Conservation (phyloP, 345 rosid genomes). For the Corymbia maculata region DNA sequence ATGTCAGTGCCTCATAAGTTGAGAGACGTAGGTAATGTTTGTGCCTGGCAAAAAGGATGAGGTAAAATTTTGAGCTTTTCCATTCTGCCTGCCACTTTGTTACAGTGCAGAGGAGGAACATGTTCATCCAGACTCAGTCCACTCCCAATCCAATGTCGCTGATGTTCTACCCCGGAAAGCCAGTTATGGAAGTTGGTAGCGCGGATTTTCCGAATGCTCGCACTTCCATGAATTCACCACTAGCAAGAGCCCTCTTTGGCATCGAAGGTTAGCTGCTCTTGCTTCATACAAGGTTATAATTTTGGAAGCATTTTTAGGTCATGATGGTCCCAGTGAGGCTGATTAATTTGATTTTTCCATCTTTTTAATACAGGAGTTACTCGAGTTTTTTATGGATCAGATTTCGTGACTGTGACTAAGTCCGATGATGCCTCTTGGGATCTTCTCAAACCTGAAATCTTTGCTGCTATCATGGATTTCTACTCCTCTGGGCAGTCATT, state of each 20-base stretch:
- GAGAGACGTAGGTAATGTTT: background rate
- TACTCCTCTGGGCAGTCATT: constrained; percentile 85
- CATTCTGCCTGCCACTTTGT: background rate
- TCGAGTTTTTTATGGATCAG: constrained; percentile 86
- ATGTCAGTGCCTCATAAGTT: background rate
- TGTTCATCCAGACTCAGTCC: constrained; percentile 86
- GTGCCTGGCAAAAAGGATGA: rapidly evolving
- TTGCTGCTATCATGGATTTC: constrained; percentile 93
- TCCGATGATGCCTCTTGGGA: constrained; percentile 87
- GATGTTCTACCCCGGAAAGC: constrained; percentile 89
- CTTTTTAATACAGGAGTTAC: constrained; percentile 42
- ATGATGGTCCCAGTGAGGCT: background rate
- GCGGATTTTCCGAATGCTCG: constrained; percentile 87
- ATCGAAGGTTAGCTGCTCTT: constrained; percentile 49
- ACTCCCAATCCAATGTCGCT: constrained; percentile 96
- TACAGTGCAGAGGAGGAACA: constrained; percentile 80
- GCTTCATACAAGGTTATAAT: background rate
- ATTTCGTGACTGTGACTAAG: constrained; percentile 87
- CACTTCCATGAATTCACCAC: constrained; percentile 59
- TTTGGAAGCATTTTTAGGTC: background rate
- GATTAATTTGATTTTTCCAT: background rate
- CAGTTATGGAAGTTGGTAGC: constrained; percentile 91
- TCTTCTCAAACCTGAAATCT: constrained; percentile 73
- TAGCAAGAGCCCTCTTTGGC: constrained; percentile 68
- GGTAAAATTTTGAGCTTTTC: background rate